phyloP scores from a whole-genome alignment of 176 grass and related monocot genomes.

The Phoenix roebelenii region DNA sequence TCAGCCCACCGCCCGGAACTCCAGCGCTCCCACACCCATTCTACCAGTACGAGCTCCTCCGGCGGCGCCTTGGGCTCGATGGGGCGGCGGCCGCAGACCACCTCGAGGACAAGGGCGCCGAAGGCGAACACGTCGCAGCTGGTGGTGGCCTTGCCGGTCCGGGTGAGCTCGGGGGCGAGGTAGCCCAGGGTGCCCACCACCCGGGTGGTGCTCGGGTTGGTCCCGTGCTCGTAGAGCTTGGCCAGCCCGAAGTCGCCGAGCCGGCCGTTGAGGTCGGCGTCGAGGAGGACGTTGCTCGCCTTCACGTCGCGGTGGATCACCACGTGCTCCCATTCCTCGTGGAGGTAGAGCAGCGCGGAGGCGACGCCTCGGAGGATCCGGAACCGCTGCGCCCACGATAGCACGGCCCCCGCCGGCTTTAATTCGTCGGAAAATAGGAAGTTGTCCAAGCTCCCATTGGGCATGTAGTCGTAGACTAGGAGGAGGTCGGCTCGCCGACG shows the following conservation, averaged over 20 bases:
- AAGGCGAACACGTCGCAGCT: slow-evolving; percentile 74
- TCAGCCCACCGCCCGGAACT: slow-evolving; percentile 27
- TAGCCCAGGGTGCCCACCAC: slow-evolving; percentile 79
- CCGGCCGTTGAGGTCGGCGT: slow-evolving; percentile 55
- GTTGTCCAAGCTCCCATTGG: slow-evolving; percentile 66
- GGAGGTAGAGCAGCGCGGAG: slow-evolving; percentile 73
- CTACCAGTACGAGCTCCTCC: slow-evolving; percentile 57
- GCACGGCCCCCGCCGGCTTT: slow-evolving; percentile 4
- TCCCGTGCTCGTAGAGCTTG: slow-evolving; percentile 75
- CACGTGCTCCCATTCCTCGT: slow-evolving; percentile 80
- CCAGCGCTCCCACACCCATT: slow-evolving; percentile 74
- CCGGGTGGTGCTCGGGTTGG: slow-evolving; percentile 66
- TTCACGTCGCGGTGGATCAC: slow-evolving; percentile 86
- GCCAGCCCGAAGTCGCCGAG: slow-evolving; percentile 75
- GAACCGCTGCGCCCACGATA: slow-evolving; percentile 35
- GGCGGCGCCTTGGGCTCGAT: slow-evolving; percentile 44
- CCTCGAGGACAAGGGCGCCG: slow-evolving; percentile 65
- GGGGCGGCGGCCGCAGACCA: slow-evolving; percentile 52
- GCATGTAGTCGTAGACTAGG: slow-evolving; percentile 86
- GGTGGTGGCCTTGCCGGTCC: slow-evolving; percentile 53
- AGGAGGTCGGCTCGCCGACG: slow-evolving; percentile 61
- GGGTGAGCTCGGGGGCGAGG: slow-evolving; percentile 67
- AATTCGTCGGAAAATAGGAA: slow-evolving; percentile 39
- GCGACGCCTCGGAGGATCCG: slow-evolving; percentile 54
- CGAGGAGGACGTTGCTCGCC: slow-evolving; percentile 68